These are phyloP conservation scores for Fusarium burgessii DNA, from an alignment of 2,329 filamentous ascomycete genomes.

Conservation along the genomic window DNA sequence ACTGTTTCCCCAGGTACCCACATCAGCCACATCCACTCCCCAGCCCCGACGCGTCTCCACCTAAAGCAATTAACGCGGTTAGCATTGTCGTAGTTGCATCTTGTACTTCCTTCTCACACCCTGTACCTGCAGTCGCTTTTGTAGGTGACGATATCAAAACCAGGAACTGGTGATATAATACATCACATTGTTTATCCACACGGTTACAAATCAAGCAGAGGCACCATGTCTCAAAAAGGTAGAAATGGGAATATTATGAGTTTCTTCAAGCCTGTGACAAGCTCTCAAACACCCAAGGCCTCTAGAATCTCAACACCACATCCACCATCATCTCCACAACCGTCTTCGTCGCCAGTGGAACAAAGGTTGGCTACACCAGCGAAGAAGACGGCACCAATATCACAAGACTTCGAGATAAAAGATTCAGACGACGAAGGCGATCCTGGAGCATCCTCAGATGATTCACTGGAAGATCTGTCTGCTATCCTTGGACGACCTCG, in stretches of 20 bases:
- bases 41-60: constrained; percentile 18
- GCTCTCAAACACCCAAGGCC: constrained; percentile 21
- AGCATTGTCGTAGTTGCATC: constrained; percentile 4
- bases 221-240: constrained; percentile 40
- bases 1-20: background rate
- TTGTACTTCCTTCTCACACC: constrained; percentile 18
- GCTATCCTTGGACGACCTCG: constrained; percentile 48
- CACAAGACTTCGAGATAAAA: constrained; percentile 70
- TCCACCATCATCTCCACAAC: constrained; percentile 37
- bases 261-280: constrained; percentile 54
- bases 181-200: background rate
- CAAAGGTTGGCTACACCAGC: constrained; percentile 44
- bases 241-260: constrained; percentile 53
- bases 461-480: constrained; percentile 67
- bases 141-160: background rate
- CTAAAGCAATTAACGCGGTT: constrained; percentile 33
- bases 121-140: constrained; percentile 8
- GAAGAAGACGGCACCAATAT: constrained; percentile 42
- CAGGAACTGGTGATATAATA: background rate
- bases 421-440: constrained; percentile 80
- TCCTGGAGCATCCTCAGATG: constrained; percentile 65
- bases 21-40: constrained; percentile 20
- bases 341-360: constrained; percentile 44
- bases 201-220: background rate
- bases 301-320: constrained; percentile 13